A percentile compares a stretch with the other conserved stretches of the same genome.
Conservation (phyloP, 2,329 filamentous ascomycete species). For the Coniella vitis region DNA sequence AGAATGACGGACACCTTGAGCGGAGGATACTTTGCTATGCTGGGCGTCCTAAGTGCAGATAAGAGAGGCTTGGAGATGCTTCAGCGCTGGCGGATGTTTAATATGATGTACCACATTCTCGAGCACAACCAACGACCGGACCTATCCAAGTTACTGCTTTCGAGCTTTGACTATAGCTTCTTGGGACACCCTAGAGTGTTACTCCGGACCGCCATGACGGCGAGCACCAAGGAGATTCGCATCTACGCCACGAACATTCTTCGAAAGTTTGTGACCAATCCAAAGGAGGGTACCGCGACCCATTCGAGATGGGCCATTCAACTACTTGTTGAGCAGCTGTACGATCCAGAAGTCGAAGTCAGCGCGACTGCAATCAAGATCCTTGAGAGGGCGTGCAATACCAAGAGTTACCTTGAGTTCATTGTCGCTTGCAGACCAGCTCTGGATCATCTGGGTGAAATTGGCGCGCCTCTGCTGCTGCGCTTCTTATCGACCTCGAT, state of each 20-base stretch:
- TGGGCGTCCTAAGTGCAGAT: conserved; percentile 81
- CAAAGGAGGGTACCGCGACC: conserved; percentile 32
- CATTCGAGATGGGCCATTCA: conserved; percentile 95
- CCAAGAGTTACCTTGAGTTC: conserved; percentile 83
- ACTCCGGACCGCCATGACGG: conserved; percentile 87
- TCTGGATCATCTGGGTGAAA: conserved; percentile 91
- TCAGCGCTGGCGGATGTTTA: conserved; percentile 95
- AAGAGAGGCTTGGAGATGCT: conserved; percentile 79
- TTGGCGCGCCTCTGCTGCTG: conserved; percentile 84
- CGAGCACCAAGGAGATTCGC: conserved; percentile 83
- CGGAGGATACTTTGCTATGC: conserved; percentile 87
- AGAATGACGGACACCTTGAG: conserved; percentile 82
- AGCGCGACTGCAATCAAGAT: conserved; percentile 96
- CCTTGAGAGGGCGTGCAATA: conserved; percentile 93
- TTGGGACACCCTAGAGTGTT: conserved; percentile 87
- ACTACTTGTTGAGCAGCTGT: conserved; percentile 93
- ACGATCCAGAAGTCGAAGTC: conserved; percentile 94
- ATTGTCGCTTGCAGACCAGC: conserved; percentile 94
- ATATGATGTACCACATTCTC: conserved; percentile 99
- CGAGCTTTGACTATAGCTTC: conserved; percentile 86
- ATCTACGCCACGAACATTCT: conserved; percentile 84
- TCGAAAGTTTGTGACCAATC: conserved; percentile 72
- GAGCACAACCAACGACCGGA: conserved; percentile 88
- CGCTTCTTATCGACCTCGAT: conserved; percentile 94
- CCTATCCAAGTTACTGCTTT: conserved; percentile 78